Evolutionary conservation across 2,329 filamentous ascomycete species (phyloP).

Genomic region (Beauveria scarabaeidicola): DNA sequence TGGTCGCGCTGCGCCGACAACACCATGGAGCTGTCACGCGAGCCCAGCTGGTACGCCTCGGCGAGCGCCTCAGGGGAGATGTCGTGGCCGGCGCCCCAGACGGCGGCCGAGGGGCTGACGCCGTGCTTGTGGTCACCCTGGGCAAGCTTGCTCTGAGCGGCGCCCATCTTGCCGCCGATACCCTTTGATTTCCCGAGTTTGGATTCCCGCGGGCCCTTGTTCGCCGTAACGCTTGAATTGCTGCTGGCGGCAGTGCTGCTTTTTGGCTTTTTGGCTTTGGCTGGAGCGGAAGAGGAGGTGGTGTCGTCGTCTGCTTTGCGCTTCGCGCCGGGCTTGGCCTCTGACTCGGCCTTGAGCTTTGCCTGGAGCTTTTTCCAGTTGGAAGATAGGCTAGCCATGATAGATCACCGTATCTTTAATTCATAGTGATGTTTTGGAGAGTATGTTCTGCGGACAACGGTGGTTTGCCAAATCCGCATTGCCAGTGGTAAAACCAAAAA

Average conservation of each 20-base stretch:
- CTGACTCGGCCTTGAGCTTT: conserved; percentile 41
- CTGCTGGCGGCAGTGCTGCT: neutral
- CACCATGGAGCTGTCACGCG: conserved; percentile 39
- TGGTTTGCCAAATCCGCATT: neutral
- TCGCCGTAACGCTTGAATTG: neutral
- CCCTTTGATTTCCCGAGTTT: conserved; percentile 6
- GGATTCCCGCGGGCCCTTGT: neutral
- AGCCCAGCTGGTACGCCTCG: conserved; percentile 51
- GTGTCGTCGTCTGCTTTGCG: conserved; percentile 30
- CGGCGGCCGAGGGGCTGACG: conserved; percentile 45
- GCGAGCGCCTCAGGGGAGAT: conserved; percentile 52
- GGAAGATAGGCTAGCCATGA: conserved; percentile 45
- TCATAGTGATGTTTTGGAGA: neutral
- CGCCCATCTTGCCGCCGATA: conserved; percentile 40
- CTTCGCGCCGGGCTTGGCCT: conserved; percentile 30
- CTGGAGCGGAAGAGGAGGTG: conserved; percentile 10
- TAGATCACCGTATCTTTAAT: neutral
- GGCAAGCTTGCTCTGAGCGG: conserved; percentile 41
- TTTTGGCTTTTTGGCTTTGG: conserved; percentile 24
- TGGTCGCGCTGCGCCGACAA: conserved; percentile 39
- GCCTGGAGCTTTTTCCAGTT: conserved; percentile 77
- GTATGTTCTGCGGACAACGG: neutral
- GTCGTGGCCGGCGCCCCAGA: conserved; percentile 54
- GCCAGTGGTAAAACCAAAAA: neutral
- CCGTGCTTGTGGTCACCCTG: conserved; percentile 29